Evolutionary conservation across 1,139 yeast genomes (phyloP).

Genomic region (Petasospora rhodanensis): DNA sequence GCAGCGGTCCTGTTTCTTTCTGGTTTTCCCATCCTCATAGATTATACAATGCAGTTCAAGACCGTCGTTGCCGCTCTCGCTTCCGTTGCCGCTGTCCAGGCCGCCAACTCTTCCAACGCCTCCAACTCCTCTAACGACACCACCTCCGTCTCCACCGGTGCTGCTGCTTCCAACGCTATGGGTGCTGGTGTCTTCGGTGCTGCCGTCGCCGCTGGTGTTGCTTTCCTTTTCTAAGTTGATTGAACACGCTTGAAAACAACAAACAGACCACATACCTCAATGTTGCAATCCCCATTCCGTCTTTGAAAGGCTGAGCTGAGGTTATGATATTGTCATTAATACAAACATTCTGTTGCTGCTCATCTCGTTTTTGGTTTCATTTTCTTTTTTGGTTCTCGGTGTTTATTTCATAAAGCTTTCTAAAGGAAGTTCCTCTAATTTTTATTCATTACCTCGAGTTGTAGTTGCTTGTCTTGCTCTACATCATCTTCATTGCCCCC

Average conservation of each 20-base stretch:
- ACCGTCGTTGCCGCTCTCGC: constrained; percentile 44
- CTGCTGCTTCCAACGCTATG: constrained; percentile 48
- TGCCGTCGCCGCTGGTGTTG: constrained; percentile 72
- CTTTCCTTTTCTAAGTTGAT: constrained; percentile 52
- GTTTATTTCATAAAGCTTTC: constrained; percentile 5
- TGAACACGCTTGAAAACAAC: constrained; percentile 11
- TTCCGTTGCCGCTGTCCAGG: constrained; percentile 46
- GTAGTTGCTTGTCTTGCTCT: neutral
- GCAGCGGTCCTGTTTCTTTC: neutral
- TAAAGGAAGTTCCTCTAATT: too few relatives aligned
- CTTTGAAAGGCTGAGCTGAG: too few relatives aligned
- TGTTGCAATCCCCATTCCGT: too few relatives aligned
- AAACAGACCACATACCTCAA: constrained; percentile 10
- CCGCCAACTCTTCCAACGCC: constrained; percentile 34
- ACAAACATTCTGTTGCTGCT: constrained; percentile 16
- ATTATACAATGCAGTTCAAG: constrained; percentile 53
- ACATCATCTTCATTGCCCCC: too few relatives aligned
- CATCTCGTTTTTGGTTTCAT: constrained; percentile 12
- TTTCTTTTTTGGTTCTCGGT: constrained; percentile 12
- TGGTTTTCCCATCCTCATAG: constrained; percentile 5
- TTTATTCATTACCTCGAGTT: neutral
- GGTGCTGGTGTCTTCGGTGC: constrained; percentile 68
- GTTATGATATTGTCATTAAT: constrained; percentile 10
- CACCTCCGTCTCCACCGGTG: constrained; percentile 43
- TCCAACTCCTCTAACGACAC: constrained; percentile 36